Evolutionary conservation across 352 stramenopile species (phyloP), one percentile per base, ranked within the genome.

Genomic region (Globisporangium carolinianum): DNA sequence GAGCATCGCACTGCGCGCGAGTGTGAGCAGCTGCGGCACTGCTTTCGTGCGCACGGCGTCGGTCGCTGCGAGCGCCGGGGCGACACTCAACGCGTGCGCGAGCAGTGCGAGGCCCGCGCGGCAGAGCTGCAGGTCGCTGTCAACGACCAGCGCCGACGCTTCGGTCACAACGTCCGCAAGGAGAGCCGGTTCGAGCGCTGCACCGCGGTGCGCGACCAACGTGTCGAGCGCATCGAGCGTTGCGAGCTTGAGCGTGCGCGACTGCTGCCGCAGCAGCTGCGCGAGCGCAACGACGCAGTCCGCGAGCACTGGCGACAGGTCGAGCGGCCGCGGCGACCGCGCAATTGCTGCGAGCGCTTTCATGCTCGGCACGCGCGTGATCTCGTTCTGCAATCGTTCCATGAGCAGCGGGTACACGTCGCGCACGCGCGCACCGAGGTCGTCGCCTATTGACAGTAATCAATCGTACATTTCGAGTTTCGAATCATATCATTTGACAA

Each of bases 341-440:
- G 91, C 94, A 63, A 98, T 96, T 14, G 74, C 73, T 12, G 77
- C 84, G 18, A 99, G 80, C 3, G 95, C 95, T 73, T 98, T 98
- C 65, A 99, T 98, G 15, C 94, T 97, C 51, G 96, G 80, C 43
- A 98, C 86, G 17, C 97, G 90, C 17, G 97, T 99, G 57, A 98
- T 98, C 72, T 99, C 97, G 69, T 99, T 99, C 58, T 95, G 91
- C 8, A 99, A 79, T 54, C 95, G 89, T 60, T 99, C 96, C 69
- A 98, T 93, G 7, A 99, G 70, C 12, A 99, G 63, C 12, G 80
- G 78, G 18, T 98, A 91, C 49, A 98, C 78, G 58, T 89, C 81
- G 15, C 73, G 75, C 11, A 91, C 86, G 47, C 92, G 78, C 15
- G 55, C 56, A 45, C 69, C 76, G 36, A 99, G 74, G 36, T 89